Base-by-base conservation (phyloP, 2,329 filamentous ascomycete species). In the Arthroderma sp. region DNA sequence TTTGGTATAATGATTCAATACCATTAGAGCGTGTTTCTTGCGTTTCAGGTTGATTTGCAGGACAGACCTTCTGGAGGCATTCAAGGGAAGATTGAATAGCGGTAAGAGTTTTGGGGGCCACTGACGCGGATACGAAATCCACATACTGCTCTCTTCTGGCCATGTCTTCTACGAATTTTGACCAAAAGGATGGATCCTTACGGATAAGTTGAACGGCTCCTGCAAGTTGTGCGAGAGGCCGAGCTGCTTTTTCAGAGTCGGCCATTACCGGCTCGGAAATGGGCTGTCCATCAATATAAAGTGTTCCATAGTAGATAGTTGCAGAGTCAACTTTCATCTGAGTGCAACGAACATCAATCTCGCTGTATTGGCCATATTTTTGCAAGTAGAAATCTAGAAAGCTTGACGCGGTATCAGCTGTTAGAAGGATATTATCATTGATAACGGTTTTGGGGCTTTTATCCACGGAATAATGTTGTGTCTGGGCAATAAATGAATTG, bases 401-500 rank as follows among this genome's bases (percentile, higher is more conserved):
- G 17, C 11, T 23, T 25, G 17, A 19, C 13, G 51, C 51, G 21
- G 6, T 38, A 23, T 38, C 19, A 11, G 28, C 33, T 1, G 51
- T 54, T 25, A 37, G 25, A 17, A 17, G 25, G 0, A n/a, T 9
- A 21, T 15, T 13, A 38, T 54, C 51, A 35, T 23, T 2, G 8
- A 23, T 54, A 38, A n/a, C 33, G 13, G 2, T 8, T 23, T 15
- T 17, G 9, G 19, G 2, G 19, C 15, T 23, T 54, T 9, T 21
- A 2, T 13, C 7, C 6, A 7, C 39, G 17, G 4, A 21, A 11
- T n/a, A 11, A 11, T n/a, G n/a, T 23, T 21, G 17, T 23, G 55
- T 33, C 17, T 54, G 19, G 28, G 65, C 59, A 60, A 75, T 75
- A 62, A 76, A 75, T 11, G 65, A 63, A 2, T 72, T 56, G 25